Conservation (phyloP, 805 yeast genomes). For the Kregervanrija pseudodelftensis region DNA sequence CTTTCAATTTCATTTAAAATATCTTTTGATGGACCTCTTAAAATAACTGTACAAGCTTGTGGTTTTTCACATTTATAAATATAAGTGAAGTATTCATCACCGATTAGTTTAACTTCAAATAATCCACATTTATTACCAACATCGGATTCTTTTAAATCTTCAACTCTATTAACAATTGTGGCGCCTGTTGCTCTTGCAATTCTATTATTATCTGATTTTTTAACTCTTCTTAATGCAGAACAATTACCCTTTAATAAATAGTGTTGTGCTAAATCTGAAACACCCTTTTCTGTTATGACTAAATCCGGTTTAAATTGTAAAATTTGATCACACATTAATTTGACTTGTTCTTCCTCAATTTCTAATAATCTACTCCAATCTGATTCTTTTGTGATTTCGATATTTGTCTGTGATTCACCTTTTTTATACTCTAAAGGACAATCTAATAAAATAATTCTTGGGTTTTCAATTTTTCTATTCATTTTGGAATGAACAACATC, state of each 20-base stretch:
- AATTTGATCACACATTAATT: slow-evolving; percentile 76
- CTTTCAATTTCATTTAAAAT: slow-evolving; percentile 94
- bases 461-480: slow-evolving; percentile 84
- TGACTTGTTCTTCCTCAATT: slow-evolving; percentile 97
- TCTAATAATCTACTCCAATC: slow-evolving; percentile 95
- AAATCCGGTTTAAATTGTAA: slow-evolving; percentile 84
- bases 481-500: slow-evolving; percentile 99
- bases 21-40: slow-evolving; percentile 96
- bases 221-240: slow-evolving; percentile 86
- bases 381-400: slow-evolving; percentile 91
- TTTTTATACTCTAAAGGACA: slow-evolving; percentile 97
- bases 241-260: slow-evolving; percentile 89
- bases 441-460: slow-evolving; percentile 82
- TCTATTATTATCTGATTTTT: slow-evolving; percentile 93
- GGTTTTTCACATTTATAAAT: slow-evolving; percentile 77
- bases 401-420: slow-evolving; percentile 98
- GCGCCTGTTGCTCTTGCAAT: slow-evolving; percentile 98
- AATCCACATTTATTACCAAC: slow-evolving; percentile 84
- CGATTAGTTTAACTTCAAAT: slow-evolving; percentile 90
- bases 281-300: slow-evolving; percentile 97
- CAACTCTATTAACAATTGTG: slow-evolving; percentile 90
- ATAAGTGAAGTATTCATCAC: slow-evolving; percentile 93
- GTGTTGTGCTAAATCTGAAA: slow-evolving; percentile 95
- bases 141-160: slow-evolving; percentile 86
- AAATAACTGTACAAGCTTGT: slow-evolving; percentile 84